A percentile compares a stretch with the other conserved stretches of the same genome.
Evolutionary conservation across 169 alveolate genomes (phyloP).

Genomic region (Neospora caninum): DNA sequence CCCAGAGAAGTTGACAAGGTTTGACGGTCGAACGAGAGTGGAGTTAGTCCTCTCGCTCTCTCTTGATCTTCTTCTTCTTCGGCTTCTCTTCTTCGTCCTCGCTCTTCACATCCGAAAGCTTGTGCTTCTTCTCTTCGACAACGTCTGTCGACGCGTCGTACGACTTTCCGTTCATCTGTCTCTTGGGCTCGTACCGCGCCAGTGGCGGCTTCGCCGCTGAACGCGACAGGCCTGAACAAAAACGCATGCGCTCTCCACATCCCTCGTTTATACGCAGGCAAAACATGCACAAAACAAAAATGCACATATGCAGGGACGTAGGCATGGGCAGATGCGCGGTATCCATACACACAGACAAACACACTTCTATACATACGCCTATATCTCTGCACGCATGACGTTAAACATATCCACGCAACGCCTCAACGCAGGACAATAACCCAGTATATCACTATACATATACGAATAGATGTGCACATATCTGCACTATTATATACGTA

Average conservation of each 20-base stretch:
- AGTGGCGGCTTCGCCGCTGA: slow-evolving; percentile 40
- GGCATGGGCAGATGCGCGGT: too few species aligned
- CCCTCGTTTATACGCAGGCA: too few species aligned
- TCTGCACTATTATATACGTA: too few species aligned
- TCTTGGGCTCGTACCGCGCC: slow-evolving; percentile 46
- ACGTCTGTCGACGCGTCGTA: slow-evolving; percentile 62
- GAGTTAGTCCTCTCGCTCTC: background rate
- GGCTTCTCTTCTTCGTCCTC: slow-evolving; percentile 14
- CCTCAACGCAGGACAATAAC: too few species aligned
- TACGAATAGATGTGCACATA: too few species aligned
- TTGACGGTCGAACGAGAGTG: background rate
- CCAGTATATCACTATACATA: too few species aligned
- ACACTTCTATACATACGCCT: background rate
- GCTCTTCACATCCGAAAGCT: background rate
- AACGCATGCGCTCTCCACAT: background rate
- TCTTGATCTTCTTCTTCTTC: background rate
- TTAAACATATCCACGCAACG: too few species aligned
- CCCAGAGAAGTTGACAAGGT: background rate
- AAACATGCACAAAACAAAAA: too few species aligned
- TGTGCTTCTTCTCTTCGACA: slow-evolving; percentile 30
- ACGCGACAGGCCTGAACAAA: slow-evolving; percentile 22
- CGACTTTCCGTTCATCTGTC: slow-evolving; percentile 14
- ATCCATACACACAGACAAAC: too few species aligned
- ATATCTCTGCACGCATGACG: too few species aligned
- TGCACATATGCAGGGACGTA: too few species aligned